Conservation (phyloP, 2,329 filamentous ascomycete genomes). For the Colletotrichum viniferum region DNA sequence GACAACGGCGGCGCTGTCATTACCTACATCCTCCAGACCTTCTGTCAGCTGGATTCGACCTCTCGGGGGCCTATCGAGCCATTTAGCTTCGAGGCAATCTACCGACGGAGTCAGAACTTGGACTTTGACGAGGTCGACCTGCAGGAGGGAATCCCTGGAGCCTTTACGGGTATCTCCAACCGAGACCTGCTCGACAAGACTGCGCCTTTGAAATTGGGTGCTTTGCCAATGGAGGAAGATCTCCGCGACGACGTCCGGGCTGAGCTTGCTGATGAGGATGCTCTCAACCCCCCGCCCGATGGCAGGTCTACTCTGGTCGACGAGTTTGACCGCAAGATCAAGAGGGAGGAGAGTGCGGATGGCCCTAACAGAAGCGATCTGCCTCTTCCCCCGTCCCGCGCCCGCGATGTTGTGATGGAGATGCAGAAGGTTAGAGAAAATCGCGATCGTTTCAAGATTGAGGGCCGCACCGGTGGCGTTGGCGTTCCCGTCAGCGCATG, state of each 20-base stretch:
- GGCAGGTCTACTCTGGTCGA: conserved; percentile 80
- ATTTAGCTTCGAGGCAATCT: conserved; percentile 66
- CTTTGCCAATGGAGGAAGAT: conserved; percentile 81
- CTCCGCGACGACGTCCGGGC: conserved; percentile 84
- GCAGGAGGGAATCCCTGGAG: conserved; percentile 68
- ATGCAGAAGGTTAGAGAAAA: conserved; percentile 94
- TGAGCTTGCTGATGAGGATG: conserved; percentile 85
- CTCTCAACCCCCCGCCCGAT: conserved; percentile 71
- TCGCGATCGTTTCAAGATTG: conserved; percentile 88
- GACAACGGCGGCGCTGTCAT: conserved; percentile 82
- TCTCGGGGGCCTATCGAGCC: conserved; percentile 67
- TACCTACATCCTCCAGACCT: conserved; percentile 70
- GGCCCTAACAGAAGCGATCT: conserved; percentile 79
- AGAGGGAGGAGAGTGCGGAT: conserved; percentile 88
- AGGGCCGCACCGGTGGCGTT: conserved; percentile 80
- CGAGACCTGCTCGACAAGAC: conserved; percentile 62
- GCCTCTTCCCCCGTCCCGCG: conserved; percentile 85
- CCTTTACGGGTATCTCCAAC: conserved; percentile 66
- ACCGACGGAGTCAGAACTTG: conserved; percentile 60
- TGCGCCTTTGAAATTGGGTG: conserved; percentile 74
- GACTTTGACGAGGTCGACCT: conserved; percentile 68
- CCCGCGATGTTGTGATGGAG: conserved; percentile 90
- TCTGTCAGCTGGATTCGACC: conserved; percentile 63
- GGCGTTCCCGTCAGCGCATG: conserved; percentile 85
- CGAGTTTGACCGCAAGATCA: conserved; percentile 86